phyloP scores from a whole-genome alignment of 257 asterid genomes.

The Asclepias syriaca region DNA sequence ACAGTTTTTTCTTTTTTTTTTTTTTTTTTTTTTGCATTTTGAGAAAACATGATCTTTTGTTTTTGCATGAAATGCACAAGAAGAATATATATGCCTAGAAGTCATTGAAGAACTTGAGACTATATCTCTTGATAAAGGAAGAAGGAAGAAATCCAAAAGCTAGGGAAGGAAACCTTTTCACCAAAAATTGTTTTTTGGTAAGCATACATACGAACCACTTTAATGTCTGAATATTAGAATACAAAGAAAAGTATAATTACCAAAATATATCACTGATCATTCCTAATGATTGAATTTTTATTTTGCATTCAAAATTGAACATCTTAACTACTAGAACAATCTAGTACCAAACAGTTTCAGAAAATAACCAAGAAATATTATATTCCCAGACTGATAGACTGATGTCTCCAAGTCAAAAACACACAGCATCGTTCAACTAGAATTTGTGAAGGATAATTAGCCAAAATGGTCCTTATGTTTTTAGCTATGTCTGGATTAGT shows the following conservation, averaged over 20 bases:
- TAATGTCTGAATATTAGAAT: not conserved
- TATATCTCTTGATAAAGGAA: not conserved
- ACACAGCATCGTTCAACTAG: not conserved
- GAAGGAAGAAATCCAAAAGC: not conserved
- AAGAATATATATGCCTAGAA: not conserved
- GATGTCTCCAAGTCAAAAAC: not conserved
- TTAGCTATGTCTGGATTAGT: no score
- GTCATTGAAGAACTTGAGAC: not conserved
- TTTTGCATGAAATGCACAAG: not conserved
- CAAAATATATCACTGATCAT: not conserved
- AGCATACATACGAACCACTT: not conserved
- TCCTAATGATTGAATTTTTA: not conserved
- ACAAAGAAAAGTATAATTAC: not conserved
- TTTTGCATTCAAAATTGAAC: not conserved
- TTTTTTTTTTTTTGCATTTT: not conserved
- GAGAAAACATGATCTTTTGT: not conserved
- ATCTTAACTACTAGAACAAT: not conserved
- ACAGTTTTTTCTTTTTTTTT: not conserved
- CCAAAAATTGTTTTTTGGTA: not conserved
- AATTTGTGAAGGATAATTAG: not conserved
- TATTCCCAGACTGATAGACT: not conserved
- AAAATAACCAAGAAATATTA: not conserved
- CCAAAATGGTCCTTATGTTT: no score
- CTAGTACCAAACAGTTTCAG: not conserved
- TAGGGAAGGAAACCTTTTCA: not conserved